Base-by-base conservation (phyloP, 805 yeast species). In the Jamesozyma gamospora region DNA sequence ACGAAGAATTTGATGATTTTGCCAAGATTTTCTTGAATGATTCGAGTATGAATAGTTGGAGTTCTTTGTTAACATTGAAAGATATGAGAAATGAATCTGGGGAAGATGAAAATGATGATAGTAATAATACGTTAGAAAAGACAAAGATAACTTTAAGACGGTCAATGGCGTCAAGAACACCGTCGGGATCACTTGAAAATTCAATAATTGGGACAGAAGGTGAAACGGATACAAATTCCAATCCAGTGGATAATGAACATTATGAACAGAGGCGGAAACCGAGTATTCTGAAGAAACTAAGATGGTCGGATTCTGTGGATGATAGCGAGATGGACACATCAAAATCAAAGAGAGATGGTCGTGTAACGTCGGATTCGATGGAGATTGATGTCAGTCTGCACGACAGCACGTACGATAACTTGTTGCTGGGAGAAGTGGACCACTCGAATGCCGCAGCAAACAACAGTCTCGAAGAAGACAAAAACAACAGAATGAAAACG, bases 1-100 rank as follows among this genome's bases (percentile, higher is more conserved):
- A 65, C 37, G 51, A 49, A 24, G 64, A 58, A 33, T 65, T 64
- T 47, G 67, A 62, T 15, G 49, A 47, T 16, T 64, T 65, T 45
- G 62, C 63, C 6, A 37, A 45, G 28, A 36, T 37, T 6, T 45
- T 45, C 19, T 16, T 41, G 4, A n/a, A 17, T 1, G 30, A 12
- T 27, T 16, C 16, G 2, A 18, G 16, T 17, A 28, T 13, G 12
- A 28, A 33, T 10, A 19, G 21, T n/a, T 17, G 25, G 21, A 25
- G n/a, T 24, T 21, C 29, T 17, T 17, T 14, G 36, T 17, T 33
- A 28, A 7, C 3, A 14, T 21, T 33, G 18, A 34, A 4, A 18
- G 24, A 14, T n/a, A 5, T 18, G 14, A 18, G 7, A n/a, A 14
- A 31, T 31, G 33, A 31, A 31, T 5, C 9, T 28, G 4, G 11